These are phyloP conservation scores for Metroxylon sagu DNA, from an alignment of 176 grass and related monocot species.

Conservation along the genomic window DNA sequence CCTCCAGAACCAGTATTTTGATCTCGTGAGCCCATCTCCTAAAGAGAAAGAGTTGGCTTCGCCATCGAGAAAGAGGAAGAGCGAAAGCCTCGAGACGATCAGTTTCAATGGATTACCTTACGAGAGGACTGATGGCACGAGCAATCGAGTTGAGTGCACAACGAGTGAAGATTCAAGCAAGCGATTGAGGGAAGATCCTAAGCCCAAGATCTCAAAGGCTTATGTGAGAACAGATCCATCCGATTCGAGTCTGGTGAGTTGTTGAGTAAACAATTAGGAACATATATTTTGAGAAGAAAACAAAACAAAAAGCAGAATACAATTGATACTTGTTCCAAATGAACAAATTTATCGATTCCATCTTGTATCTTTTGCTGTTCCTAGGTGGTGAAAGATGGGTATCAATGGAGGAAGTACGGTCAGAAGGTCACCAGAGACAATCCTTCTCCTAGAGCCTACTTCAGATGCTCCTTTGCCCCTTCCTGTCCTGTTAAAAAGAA, in stretches of 20 bases:
- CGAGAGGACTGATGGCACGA: background rate
- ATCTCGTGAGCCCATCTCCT: background rate
- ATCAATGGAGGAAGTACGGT: constrained; percentile 8
- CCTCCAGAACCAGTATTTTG: background rate
- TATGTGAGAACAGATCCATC: constrained; percentile 46
- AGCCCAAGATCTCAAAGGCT: constrained; percentile 27
- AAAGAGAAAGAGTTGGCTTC: no score
- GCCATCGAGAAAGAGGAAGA: constrained; percentile 2
- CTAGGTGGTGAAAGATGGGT: constrained; percentile 26
- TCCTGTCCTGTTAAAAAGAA: constrained; percentile 2
- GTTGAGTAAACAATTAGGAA: background rate
- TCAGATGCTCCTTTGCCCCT: constrained; percentile 5
- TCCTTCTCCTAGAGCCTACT: constrained; percentile 22
- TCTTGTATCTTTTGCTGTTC: background rate
- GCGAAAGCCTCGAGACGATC: constrained; percentile 22
- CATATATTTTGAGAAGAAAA: no score
- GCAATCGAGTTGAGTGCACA: constrained; percentile 15
- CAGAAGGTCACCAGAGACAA: constrained; percentile 60
- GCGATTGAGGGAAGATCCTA: constrained; percentile 25
- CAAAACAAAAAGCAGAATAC: no score
- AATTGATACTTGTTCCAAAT: no score
- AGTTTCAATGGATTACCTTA: background rate
- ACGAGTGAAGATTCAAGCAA: constrained; percentile 26
- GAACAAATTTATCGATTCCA: no score
- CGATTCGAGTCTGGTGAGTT: constrained; percentile 48